phyloP scores from a whole-genome alignment of 106 monocot species.

The Dioscorea zingiberensis region DNA sequence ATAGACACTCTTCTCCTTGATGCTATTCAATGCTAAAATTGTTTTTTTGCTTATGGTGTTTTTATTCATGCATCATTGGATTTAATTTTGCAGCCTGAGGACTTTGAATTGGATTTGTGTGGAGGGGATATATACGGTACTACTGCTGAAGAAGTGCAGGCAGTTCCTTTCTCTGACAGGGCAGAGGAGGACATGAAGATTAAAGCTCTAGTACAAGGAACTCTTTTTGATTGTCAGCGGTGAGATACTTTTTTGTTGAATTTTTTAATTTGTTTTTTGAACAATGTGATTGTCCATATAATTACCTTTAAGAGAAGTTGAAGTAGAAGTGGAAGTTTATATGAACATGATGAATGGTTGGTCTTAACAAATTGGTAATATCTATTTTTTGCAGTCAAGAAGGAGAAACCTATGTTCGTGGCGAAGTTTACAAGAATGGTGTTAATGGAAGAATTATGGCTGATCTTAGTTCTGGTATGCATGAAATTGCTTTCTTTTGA shows the following conservation, averaged over 20 bases:
- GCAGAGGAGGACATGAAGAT: slow-evolving; percentile 84
- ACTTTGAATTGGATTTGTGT: slow-evolving; percentile 33
- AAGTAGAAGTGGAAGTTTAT: slow-evolving; percentile 16
- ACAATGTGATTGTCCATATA: background rate
- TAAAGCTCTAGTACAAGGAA: slow-evolving; percentile 71
- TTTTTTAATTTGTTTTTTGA: slow-evolving; percentile 2
- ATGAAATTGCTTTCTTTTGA: background rate
- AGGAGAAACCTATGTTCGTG: slow-evolving; percentile 56
- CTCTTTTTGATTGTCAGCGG: slow-evolving; percentile 77
- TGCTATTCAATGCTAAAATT: too few species aligned
- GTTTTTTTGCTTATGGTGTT: too few species aligned
- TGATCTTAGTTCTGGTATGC: slow-evolving; percentile 69
- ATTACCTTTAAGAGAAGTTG: too few species aligned
- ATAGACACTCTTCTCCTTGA: too few species aligned
- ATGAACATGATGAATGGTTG: slow-evolving; percentile 18
- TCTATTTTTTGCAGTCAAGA: slow-evolving; percentile 37
- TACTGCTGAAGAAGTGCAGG: slow-evolving; percentile 16
- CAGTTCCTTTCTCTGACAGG: slow-evolving; percentile 32
- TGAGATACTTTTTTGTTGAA: slow-evolving; percentile 19
- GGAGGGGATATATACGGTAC: slow-evolving; percentile 37
- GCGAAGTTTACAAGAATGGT: slow-evolving; percentile 33
- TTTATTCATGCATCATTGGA: too few species aligned
- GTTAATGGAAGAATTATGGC: slow-evolving; percentile 38
- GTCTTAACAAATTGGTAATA: background rate
- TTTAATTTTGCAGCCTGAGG: slow-evolving; percentile 26